A percentile compares a stretch with the other conserved stretches of the same genome.
phyloP scores from a whole-genome alignment of 345 rosid genomes.

The Aquilaria sinensis region DNA sequence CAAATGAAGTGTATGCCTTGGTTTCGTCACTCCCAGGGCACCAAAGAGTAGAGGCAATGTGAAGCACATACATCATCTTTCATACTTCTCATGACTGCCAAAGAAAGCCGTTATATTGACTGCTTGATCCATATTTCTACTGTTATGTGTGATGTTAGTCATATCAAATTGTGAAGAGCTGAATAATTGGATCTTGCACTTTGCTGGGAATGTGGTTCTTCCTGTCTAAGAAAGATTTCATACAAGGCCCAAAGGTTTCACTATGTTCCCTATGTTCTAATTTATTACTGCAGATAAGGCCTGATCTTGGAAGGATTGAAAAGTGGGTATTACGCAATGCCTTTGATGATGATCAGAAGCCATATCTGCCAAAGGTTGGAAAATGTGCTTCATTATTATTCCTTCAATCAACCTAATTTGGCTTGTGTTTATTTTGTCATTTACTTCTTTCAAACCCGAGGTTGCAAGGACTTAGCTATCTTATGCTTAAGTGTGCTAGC shows the following conservation, averaged over 20 bases:
- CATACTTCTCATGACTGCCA: too few relatives aligned
- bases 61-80: too few relatives aligned
- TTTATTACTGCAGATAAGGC: constrained; percentile 42
- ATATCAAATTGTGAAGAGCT: not conserved
- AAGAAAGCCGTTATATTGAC: not conserved
- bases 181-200: not conserved
- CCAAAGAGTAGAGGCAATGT: too few relatives aligned
- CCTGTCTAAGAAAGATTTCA: too few relatives aligned
- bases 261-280: constrained; percentile 1
- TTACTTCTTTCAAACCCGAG: not conserved
- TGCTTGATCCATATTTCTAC: not conserved
- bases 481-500: not conserved
- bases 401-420: not conserved
- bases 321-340: constrained; percentile 86
- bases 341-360: constrained; percentile 66
- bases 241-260: not conserved
- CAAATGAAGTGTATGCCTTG: too few relatives aligned
- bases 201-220: not conserved
- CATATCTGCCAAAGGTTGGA: constrained; percentile 73
- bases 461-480: not conserved
- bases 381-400: not conserved
- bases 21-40: too few relatives aligned
- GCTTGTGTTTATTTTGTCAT: not conserved
- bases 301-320: constrained; percentile 73
- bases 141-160: not conserved